phyloP scores from a whole-genome alignment of 2,329 filamentous ascomycete genomes.

The Paraconiothyrium sp. region DNA sequence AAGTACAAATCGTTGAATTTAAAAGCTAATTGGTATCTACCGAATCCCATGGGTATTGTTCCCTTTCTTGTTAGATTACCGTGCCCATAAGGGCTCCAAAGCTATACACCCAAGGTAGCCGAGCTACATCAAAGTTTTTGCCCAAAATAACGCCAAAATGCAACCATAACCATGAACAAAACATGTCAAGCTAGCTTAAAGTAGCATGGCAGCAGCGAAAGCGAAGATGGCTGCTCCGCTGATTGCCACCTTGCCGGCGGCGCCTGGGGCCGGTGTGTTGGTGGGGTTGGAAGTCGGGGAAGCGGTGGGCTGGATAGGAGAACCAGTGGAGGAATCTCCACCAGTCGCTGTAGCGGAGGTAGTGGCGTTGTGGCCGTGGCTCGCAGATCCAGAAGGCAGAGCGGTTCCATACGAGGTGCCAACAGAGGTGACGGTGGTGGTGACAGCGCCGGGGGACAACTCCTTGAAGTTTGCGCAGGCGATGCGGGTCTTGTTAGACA shows the following conservation, averaged over 20 bases:
- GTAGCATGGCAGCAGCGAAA: conserved; percentile 33
- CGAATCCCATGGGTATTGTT: conserved; percentile 3
- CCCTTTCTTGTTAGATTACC: conserved; percentile 1
- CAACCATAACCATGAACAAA: not conserved
- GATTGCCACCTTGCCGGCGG: conserved; percentile 33
- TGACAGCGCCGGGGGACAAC: conserved; percentile 66
- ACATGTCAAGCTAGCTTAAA: conserved; percentile 24
- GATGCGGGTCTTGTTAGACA: conserved; percentile 62
- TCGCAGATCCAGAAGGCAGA: conserved; percentile 21
- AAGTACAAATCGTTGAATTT: not conserved
- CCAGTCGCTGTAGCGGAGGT: conserved; percentile 26
- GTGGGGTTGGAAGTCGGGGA: conserved; percentile 26
- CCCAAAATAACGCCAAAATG: conserved; percentile 7
- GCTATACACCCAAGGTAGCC: conserved; percentile 1
- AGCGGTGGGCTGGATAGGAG: conserved; percentile 26
- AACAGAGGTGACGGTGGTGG: conserved; percentile 20
- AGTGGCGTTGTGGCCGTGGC: conserved; percentile 29
- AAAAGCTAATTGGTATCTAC: conserved; percentile 11
- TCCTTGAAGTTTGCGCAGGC: conserved; percentile 65
- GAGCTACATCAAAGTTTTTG: not conserved
- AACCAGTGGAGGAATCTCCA: conserved; percentile 19
- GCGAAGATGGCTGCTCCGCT: conserved; percentile 35
- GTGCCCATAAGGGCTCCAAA: not conserved
- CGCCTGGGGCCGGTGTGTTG: conserved; percentile 27
- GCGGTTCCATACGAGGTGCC: conserved; percentile 27